Evolutionary conservation across 2,329 filamentous ascomycete genomes (phyloP), one percentile per base, ranked within the genome.

Genomic region (Sporothrix phasma): DNA sequence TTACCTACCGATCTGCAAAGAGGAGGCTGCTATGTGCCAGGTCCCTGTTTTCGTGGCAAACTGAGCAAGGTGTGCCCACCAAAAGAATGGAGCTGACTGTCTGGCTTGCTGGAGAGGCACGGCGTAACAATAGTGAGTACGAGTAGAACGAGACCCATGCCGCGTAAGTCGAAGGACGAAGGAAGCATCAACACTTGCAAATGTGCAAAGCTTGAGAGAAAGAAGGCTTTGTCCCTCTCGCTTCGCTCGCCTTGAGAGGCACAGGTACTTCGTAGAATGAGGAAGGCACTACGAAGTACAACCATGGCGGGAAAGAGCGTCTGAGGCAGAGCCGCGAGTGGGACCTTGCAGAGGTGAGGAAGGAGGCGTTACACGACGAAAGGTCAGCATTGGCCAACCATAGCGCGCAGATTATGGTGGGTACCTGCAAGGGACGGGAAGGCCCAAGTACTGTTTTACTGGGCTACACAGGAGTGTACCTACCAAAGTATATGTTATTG

Each of bases 301-400:
- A n/a, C n/a, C n/a, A n/a, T n/a, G 29, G 31, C 22, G 26, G 22
- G 54, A 46, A 61, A 22, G 49, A 37, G 22, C 29, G 60, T 54
- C 37, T 41, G 41, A 37, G 59, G 58, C 24, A 46, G 62, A 63
- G 15, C 31, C 10, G 37, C 43, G 29, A 26, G 24, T 22, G 49
- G 46, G 39, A 51, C 47, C 22, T 39, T 29, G 54, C 47, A 62
- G 64, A 43, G 63, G 56, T 31, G 54, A 58, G 34, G 53, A 43
- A 58, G 59, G 41, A 46, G 62, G 59, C 59, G 63, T 64, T 64
- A 54, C 49, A 54, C 37, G 31, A 24, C 7, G 15, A 13, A 31
- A 29, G 51, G 49, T 41, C 56, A 60, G n/a, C 34, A 46, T 34
- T 13, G 47, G 47, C 63, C 65, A 66, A 66, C 65, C 39, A 31